These are phyloP conservation scores for Diplocarpon rosae DNA, from an alignment of 2,329 filamentous ascomycete genomes.

Conservation along the genomic window DNA sequence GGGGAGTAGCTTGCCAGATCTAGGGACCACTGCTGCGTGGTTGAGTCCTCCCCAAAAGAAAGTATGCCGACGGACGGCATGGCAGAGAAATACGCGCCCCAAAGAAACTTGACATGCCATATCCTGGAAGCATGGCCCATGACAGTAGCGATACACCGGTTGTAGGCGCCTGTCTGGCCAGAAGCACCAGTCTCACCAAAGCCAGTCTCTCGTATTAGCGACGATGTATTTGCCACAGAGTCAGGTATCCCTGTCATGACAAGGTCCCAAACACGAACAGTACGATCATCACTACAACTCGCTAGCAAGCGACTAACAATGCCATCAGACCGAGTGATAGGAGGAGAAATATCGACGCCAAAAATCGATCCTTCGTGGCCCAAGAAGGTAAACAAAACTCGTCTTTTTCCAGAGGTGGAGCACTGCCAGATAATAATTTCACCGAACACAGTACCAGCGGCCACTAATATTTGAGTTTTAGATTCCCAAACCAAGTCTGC, in stretches of 20 bases:
- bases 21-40: slow-evolving; percentile 56
- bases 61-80: slow-evolving; percentile 40
- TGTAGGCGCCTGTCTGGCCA: slow-evolving; percentile 26
- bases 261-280: slow-evolving; percentile 80
- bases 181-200: slow-evolving; percentile 39
- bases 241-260: background rate
- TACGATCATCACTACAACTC: slow-evolving; percentile 92
- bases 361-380: slow-evolving; percentile 92
- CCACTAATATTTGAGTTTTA: slow-evolving; percentile 53
- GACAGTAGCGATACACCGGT: slow-evolving; percentile 51
- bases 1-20: slow-evolving; percentile 4
- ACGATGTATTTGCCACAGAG: background rate
- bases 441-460: slow-evolving; percentile 86
- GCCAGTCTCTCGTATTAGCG: slow-evolving; percentile 42
- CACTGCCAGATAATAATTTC: slow-evolving; percentile 88
- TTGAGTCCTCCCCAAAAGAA: slow-evolving; percentile 80
- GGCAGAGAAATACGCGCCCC: background rate
- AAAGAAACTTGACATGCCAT: slow-evolving; percentile 68
- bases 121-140: slow-evolving; percentile 88
- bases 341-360: slow-evolving; percentile 66
- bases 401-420: slow-evolving; percentile 26
- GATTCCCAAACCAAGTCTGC: slow-evolving; percentile 60
- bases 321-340: slow-evolving; percentile 32
- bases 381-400: slow-evolving; percentile 43
- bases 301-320: slow-evolving; percentile 53